Base-by-base conservation (phyloP, 2,329 filamentous ascomycete species). In the Magnaporthales sp. region DNA sequence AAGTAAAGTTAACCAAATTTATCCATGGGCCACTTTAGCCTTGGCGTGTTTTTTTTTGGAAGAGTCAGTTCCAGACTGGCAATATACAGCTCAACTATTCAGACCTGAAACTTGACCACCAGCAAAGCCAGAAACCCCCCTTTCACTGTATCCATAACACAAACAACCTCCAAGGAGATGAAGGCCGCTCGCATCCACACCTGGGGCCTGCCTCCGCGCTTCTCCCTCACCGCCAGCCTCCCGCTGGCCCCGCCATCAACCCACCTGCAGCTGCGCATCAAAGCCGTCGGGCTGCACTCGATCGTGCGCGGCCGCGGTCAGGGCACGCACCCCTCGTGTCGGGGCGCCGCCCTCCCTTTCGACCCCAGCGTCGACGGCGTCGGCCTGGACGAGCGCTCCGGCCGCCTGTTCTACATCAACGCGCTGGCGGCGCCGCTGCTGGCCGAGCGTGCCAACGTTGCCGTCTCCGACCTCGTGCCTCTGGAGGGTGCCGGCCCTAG, bases 291-390 rank as follows among this genome's bases (percentile, higher is more conserved):
- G 29, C 75, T 85, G n/a, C 84, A 86, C 72, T 78, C 80, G 15
- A 75, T 87, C 4, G 85, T 87, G 60, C 81, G 81, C 64, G 77
- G 77, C 54, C 81, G 84, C 32, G 85, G 84, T 24, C 69, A 79
- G 1, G 85, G 85, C 1, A 77, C 73, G 22, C 85, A 87, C 74
- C 87, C 85, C 75, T 80, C 80, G 26, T 38, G 32, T 38, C 32
- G 32, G 32, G 77, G 80, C 2, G 76, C 77, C 6, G 71, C 72
- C 0, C 79, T 84, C 0, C 86, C 84, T 0, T 82, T 86, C 71
- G 74, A 78, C 1, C 81, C 82, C 0, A 84, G 84, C 13, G 74
- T 81, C 15, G 85, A 87, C 70, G 84, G 83, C 67, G 80, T 85
- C 1, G 85, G 81, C 60, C 71, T 74, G 7, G 75, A 81, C 65